These are phyloP conservation scores for Rauvolfia tetraphylla DNA, from an alignment of 257 asterid genomes.

Conservation along the genomic window DNA sequence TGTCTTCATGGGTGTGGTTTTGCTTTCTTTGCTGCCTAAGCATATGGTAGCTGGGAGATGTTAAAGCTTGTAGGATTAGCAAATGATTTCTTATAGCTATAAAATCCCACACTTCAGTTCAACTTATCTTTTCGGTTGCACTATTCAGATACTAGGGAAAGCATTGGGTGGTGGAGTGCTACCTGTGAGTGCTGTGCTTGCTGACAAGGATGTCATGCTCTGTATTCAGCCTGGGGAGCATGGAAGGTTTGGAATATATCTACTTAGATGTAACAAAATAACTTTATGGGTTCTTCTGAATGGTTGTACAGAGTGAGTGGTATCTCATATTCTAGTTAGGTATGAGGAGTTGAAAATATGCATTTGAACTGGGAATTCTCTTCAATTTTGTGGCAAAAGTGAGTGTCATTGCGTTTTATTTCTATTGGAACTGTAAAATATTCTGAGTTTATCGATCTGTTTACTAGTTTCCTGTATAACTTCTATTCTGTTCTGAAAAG, in stretches of 20 bases:
- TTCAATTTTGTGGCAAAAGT: neutral
- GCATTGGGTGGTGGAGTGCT: conserved; percentile 97
- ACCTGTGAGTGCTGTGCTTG: conserved; percentile 94
- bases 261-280: neutral
- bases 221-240: conserved; percentile 98
- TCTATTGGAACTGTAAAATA: neutral
- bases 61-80: neutral
- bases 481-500: neutral
- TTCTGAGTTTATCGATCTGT: neutral
- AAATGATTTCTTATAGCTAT: neutral
- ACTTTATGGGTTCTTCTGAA: neutral
- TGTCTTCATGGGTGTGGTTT: neutral
- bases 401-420: neutral
- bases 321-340: neutral
- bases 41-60: neutral
- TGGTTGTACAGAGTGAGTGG: no score
- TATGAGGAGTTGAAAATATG: neutral
- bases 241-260: conserved; percentile 66
- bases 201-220: conserved; percentile 92
- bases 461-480: neutral
- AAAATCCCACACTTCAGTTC: neutral
- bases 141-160: conserved; percentile 81
- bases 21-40: neutral
- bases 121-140: conserved; percentile 11
- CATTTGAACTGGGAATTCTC: neutral